Percentiles rank a stretch among this genome's conserved stretches.
Conservation (phyloP, 768 basidiomycete genomes). For the Tylopilus felleus region DNA sequence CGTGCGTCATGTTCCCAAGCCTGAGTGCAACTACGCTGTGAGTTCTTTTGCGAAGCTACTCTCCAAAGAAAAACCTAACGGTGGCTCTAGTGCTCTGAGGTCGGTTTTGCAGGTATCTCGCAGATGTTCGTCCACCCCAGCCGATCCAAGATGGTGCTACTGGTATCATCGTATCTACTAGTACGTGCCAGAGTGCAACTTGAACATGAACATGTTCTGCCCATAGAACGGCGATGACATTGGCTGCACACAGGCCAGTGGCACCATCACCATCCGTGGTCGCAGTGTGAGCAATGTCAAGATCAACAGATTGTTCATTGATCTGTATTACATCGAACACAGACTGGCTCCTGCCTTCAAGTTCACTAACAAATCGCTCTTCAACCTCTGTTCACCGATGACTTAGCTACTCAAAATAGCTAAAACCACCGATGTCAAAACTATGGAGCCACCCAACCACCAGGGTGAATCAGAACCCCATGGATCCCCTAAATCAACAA, state of each 20-base stretch:
- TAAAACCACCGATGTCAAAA: no score
- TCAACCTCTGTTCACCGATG: no score
- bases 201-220: slow-evolving; percentile 33
- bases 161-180: slow-evolving; percentile 28
- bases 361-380: slow-evolving; percentile 17
- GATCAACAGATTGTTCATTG: slow-evolving; percentile 28
- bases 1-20: slow-evolving; percentile 25
- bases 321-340: slow-evolving; percentile 28
- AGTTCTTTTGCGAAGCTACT: neutral
- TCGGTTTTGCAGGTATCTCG: slow-evolving; percentile 29
- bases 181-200: slow-evolving; percentile 26
- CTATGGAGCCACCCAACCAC: no score
- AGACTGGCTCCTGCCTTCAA: slow-evolving; percentile 22
- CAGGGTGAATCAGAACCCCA: no score
- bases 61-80: neutral
- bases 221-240: slow-evolving; percentile 27
- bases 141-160: slow-evolving; percentile 19
- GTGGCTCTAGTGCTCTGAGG: no score
- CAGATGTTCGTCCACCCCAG: slow-evolving; percentile 29
- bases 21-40: slow-evolving; percentile 32
- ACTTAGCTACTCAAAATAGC: no score
- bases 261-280: slow-evolving; percentile 25
- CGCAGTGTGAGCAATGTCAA: slow-evolving; percentile 31
- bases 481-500: no score
- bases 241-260: slow-evolving; percentile 25